A percentile compares a stretch with the other conserved stretches of the same genome.
These are phyloP conservation scores for Euphorbia celastroides DNA, from an alignment of 441 rosid species.

Conservation along the genomic window DNA sequence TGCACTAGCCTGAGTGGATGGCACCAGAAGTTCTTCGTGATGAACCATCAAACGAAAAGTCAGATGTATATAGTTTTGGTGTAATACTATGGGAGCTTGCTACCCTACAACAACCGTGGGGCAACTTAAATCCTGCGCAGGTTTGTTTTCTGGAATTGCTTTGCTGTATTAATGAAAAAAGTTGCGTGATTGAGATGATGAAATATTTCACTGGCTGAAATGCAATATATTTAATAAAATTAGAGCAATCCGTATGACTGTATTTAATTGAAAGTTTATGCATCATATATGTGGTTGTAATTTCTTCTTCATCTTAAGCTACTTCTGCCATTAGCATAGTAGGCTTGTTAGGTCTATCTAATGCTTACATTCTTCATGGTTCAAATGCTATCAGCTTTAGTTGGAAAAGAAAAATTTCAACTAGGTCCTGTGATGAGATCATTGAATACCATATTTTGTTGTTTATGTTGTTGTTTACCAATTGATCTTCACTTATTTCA, in stretches of 20 bases:
- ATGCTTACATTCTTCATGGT: not conserved
- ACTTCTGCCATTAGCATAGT: slow-evolving; percentile 3
- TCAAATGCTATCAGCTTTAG: not conserved
- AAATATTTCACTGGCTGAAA: too few relatives aligned
- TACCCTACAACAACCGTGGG: slow-evolving; percentile 94
- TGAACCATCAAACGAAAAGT: slow-evolving; percentile 94
- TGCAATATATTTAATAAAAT: too few relatives aligned
- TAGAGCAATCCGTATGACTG: not conserved
- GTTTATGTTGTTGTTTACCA: slow-evolving; percentile 1
- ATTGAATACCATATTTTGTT: too few relatives aligned
- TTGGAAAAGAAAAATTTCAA: not conserved
- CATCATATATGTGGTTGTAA: not conserved
- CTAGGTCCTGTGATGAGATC: not conserved
- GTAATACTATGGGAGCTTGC: slow-evolving; percentile 97
- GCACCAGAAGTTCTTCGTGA: slow-evolving; percentile 99
- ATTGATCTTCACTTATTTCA: not conserved
- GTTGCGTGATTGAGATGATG: slow-evolving; percentile 6
- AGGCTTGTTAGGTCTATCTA: not conserved
- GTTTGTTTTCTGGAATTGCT: slow-evolving; percentile 36
- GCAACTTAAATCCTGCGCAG: slow-evolving; percentile 93
- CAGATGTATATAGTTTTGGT: slow-evolving; percentile 96
- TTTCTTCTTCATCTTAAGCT: not conserved
- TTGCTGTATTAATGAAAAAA: not conserved
- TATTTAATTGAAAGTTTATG: slow-evolving; percentile 1
- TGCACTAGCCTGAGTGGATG: slow-evolving; percentile 98